phyloP scores from a whole-genome alignment of 805 yeast genomes.

The Cyberlindnera americana region DNA sequence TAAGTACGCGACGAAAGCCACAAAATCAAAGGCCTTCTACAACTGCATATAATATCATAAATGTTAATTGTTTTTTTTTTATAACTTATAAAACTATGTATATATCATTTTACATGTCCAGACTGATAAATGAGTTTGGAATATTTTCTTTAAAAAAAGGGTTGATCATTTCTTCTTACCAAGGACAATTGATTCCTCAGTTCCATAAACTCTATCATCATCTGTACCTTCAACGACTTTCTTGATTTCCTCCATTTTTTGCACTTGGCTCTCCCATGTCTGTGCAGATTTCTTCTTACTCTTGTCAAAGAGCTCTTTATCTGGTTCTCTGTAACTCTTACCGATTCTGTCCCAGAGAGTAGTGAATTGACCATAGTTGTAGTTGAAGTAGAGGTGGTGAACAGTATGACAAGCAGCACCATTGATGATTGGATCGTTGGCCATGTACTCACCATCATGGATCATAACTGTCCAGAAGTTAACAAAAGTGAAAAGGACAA shows the following conservation, averaged over 20 bases:
- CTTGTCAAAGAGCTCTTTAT: slow-evolving; percentile 74
- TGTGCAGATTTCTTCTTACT: slow-evolving; percentile 50
- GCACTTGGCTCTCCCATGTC: slow-evolving; percentile 68
- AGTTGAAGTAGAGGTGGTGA: slow-evolving; percentile 95
- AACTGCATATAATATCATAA: too few species aligned
- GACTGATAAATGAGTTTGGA: too few species aligned
- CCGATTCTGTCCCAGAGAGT: slow-evolving; percentile 98
- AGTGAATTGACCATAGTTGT: slow-evolving; percentile 97
- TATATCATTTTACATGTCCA: too few species aligned
- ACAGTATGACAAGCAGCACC: slow-evolving; percentile 99
- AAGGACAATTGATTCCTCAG: slow-evolving; percentile 35
- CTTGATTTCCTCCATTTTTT: slow-evolving; percentile 76
- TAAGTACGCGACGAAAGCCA: too few species aligned
- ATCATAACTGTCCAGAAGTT: slow-evolving; percentile 99
- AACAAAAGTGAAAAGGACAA: slow-evolving; percentile 81
- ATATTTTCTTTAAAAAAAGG: too few species aligned
- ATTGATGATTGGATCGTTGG: slow-evolving; percentile 89
- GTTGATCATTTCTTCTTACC: too few species aligned
- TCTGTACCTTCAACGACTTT: slow-evolving; percentile 75
- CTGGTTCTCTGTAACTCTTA: slow-evolving; percentile 90
- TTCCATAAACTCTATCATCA: slow-evolving; percentile 70
- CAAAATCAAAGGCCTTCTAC: too few species aligned
- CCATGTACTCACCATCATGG: slow-evolving; percentile 94
- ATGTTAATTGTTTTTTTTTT: too few species aligned
- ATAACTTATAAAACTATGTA: too few species aligned